phyloP scores from a whole-genome alignment of 768 basidiomycete genomes.

The Gloeopeniophorella convolvens region DNA sequence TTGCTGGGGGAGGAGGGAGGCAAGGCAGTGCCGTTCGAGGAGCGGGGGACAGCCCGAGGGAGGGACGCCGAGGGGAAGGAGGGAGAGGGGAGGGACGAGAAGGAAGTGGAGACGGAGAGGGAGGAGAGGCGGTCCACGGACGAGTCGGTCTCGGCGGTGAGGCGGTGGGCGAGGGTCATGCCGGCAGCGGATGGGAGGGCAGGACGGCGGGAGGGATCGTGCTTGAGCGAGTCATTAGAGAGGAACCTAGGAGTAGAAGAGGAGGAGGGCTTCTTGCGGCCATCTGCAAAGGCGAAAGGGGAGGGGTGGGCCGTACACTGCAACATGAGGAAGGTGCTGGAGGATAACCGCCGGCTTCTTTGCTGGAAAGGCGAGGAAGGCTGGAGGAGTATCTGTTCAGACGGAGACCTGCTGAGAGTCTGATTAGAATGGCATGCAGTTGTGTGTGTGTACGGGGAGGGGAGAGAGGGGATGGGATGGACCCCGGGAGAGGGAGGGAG shows the following conservation, averaged over 20 bases:
- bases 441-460: conserved; percentile 1
- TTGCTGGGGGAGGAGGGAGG: conserved; percentile 6
- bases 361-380: conserved; percentile 22
- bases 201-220: conserved; percentile 2
- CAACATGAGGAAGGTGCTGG: conserved; percentile 31
- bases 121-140: conserved; percentile 30
- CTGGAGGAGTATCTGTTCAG: conserved; percentile 37
- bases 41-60: conserved; percentile 23
- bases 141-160: conserved; percentile 22
- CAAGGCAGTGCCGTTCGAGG: conserved; percentile 17
- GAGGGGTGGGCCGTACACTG: conserved; percentile 31
- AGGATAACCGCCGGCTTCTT: conserved; percentile 28
- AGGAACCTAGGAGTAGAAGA: conserved; percentile 21
- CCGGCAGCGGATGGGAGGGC: conserved; percentile 22
- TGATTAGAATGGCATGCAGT: conserved; percentile 30
- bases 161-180: conserved; percentile 21
- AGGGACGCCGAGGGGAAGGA: conserved; percentile 24
- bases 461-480: background rate
- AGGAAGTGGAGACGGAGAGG: conserved; percentile 27
- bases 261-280: conserved; percentile 26
- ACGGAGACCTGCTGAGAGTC: conserved; percentile 53
- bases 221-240: conserved; percentile 15
- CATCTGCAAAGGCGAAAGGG: conserved; percentile 29
- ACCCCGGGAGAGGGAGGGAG: conserved; percentile 2
- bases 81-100: conserved; percentile 32